Evolutionary conservation across 768 basidiomycete species (phyloP), one percentile per base, ranked within the genome.

Genomic region (Podaxis pistillaris): DNA sequence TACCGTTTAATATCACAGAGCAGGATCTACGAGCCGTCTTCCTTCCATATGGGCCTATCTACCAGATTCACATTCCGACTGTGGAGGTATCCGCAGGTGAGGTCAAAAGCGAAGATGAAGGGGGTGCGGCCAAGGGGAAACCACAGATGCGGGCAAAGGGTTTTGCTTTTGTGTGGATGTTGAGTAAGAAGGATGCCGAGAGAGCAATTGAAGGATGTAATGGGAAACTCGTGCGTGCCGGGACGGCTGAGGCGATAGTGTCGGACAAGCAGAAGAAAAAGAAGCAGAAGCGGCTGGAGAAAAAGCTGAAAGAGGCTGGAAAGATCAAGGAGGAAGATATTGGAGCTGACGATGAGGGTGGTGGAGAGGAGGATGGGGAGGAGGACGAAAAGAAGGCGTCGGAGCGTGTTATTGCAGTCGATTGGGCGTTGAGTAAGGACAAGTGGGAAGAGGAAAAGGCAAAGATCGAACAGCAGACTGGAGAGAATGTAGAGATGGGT

Each of bases 161-260:
- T 0, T 98, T 96, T 67, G 96, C 94, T 0, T 98, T 98, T 68
- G 88, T 98, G 9, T 96, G 94, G 93, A 94, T 93, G 85, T 73
- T 94, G 66, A 86, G 86, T 69, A 87, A 84, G 71, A 89, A 88
- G 62, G 91, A 95, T 68, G 96, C 94, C 8, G 90, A 95, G 71
- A 78, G 79, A 56, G 95, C 94, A 0, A 79, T 96, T 62, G 86
- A 87, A 68, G 85, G 80, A 12, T 87, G 91, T 64, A 96, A 96
- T 69, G 93, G 91, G 17, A 86, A 83, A 71, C 81, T 80, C 9
- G 76, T 94, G 17, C 79, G 82, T 22, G 83, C 85, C 28, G 91
- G 91, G 3, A 78, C 84, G 51, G 88, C 88, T 0, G 78, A 81
- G 63, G 69, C 74, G 11, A 70, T 89, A 28, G 80, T 83, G 1